phyloP scores from a whole-genome alignment of 169 alveolate species.

The Plasmodium sp. region DNA sequence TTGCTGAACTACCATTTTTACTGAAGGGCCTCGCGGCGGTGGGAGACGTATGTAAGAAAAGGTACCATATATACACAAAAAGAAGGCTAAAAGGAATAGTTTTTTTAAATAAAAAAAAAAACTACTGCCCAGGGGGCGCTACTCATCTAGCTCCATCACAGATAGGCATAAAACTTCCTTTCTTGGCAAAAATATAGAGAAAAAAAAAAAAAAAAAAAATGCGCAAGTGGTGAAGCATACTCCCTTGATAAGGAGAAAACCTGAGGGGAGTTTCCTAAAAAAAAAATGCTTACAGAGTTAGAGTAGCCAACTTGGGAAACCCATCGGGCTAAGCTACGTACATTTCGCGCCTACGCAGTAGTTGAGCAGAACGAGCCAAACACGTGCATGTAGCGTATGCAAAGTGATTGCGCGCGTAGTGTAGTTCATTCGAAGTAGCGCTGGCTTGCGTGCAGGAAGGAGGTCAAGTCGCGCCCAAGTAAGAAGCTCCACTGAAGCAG shows the following conservation, averaged over 20 bases:
- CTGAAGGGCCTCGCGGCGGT: background rate
- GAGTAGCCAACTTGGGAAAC: background rate
- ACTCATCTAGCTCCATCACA: background rate
- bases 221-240: background rate
- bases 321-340: background rate
- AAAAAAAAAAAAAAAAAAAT: background rate
- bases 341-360: background rate
- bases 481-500: background rate
- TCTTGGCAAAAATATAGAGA: background rate
- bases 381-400: background rate
- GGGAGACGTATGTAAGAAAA: background rate
- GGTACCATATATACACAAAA: background rate
- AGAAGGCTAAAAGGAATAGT: background rate
- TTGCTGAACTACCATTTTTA: background rate
- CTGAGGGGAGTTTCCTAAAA: background rate
- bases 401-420: background rate
- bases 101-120: background rate
- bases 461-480: background rate
- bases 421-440: background rate
- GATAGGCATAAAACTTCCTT: background rate
- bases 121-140: background rate
- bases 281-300: background rate
- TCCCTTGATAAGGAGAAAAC: background rate
- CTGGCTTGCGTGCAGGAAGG: background rate
- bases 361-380: background rate